These are phyloP conservation scores for Thuidium tamariscinum DNA, from an alignment of 225 moss, liverwort and hornwort species.

Conservation along the genomic window DNA sequence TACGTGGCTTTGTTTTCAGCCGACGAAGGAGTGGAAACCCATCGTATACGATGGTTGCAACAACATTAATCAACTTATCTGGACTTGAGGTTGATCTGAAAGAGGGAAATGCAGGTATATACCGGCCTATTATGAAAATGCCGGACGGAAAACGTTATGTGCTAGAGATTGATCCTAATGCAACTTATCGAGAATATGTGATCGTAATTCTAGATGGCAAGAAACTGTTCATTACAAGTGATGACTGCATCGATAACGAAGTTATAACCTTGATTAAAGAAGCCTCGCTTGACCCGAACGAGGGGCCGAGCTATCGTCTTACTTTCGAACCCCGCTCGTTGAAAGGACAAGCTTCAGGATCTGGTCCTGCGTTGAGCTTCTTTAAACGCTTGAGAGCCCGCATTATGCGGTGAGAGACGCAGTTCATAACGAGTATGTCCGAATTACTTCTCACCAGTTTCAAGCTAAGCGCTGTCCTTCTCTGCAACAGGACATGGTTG, in stretches of 20 bases:
- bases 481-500: not conserved
- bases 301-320: not conserved
- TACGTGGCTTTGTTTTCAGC: not conserved
- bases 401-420: not conserved
- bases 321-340: accelerated
- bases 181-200: not conserved
- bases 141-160: accelerated
- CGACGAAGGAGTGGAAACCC: not conserved
- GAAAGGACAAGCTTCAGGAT: not conserved
- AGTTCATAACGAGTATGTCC: not conserved
- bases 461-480: no score
- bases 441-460: not conserved
- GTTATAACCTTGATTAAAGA: accelerated
- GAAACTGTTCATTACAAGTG: not conserved
- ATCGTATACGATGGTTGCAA: not conserved
- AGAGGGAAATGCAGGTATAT: not conserved
- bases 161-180: accelerated
- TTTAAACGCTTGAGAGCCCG: no score
- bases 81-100: accelerated
- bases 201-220: accelerated
- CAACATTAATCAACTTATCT: not conserved
- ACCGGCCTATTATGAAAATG: accelerated
- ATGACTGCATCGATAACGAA: not conserved
- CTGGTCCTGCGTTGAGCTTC: not conserved
- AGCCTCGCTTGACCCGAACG: accelerated